phyloP scores from a whole-genome alignment of 306 rosid species.

The Nissolia schottii region DNA sequence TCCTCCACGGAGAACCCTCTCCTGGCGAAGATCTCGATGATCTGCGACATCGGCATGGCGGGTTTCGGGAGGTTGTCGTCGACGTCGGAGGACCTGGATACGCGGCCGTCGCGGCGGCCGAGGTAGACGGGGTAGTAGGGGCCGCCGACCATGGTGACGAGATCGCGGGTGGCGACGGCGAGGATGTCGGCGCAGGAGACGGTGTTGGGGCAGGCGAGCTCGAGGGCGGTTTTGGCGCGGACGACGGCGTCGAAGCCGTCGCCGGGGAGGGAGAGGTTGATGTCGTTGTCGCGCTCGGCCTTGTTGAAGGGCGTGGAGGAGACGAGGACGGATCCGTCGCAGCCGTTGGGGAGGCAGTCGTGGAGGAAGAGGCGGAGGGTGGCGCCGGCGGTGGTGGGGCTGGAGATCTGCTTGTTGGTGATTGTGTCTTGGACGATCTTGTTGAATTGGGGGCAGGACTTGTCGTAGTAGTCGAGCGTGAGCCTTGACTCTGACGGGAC shows the following conservation, averaged over 20 bases:
- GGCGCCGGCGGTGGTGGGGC: constrained; percentile 54
- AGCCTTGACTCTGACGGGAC: constrained; percentile 24
- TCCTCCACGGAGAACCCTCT: constrained; percentile 67
- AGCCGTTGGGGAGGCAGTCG: constrained; percentile 61
- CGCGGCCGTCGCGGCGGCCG: constrained; percentile 48
- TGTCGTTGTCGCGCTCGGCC: constrained; percentile 57
- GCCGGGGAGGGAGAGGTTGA: constrained; percentile 60
- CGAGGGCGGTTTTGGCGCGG: constrained; percentile 57
- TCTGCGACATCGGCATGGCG: constrained; percentile 47
- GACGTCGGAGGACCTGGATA: constrained; percentile 42
- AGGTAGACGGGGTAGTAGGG: constrained; percentile 41
- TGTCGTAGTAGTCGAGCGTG: constrained; percentile 41
- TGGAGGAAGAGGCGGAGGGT: constrained; percentile 66
- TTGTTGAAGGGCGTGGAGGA: constrained; percentile 49
- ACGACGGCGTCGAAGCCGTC: constrained; percentile 60
- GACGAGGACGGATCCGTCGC: constrained; percentile 63
- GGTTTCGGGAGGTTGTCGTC: constrained; percentile 53
- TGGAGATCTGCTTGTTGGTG: constrained; percentile 41
- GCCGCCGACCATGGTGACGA: constrained; percentile 54
- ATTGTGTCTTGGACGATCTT: constrained; percentile 38
- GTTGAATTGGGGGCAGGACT: constrained; percentile 47
- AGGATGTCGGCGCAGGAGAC: constrained; percentile 70
- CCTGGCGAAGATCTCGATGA: constrained; percentile 40
- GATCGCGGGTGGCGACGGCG: constrained; percentile 43
- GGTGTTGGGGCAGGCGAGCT: constrained; percentile 49